Evolutionary conservation across 805 yeast genomes (phyloP), one percentile per base, ranked within the genome.

Genomic region (Zygosaccharomyces lentus): DNA sequence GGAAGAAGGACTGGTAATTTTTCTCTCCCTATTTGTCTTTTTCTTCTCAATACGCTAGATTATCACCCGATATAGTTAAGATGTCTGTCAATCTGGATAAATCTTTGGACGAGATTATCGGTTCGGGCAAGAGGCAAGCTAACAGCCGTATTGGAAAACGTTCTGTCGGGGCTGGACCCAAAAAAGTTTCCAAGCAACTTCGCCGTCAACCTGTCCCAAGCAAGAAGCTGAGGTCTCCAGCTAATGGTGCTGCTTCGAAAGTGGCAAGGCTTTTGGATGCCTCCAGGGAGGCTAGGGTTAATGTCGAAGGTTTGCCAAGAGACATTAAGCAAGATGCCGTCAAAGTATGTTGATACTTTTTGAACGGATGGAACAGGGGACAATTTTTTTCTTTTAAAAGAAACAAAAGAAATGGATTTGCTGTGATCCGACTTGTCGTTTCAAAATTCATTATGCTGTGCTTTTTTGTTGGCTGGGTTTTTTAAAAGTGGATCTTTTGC

Each of bases 21-120:
- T 34, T 34, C 45, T 41, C 49, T 48, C 49, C 38, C 46, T 23
- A 32, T 39, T 15, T 26, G 26, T 31, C 39, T 41, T 35, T 35
- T 40, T 29, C 34, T 24, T 37, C 23, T 42, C 32, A 34, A 21
- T 32, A 10, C 19, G 25, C 8, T 13, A 9, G 32, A 23, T 24
- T 34, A 24, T 34, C 38, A 15, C 23, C 23, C n/a, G 15, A 8
- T 19, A 34, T 17, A 12, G 15, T 26, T 43, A 65, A 43, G 48
- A 86, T 84, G 90, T 84, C 95, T 66, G 76, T 84, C 53, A 77
- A 85, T 61, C 78, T 91, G 72, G 96, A 91, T 72, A 85, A 87
- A 73, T 87, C 97, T 41, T 80, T 91, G 64, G 99, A 91, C 74
- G 97, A 89, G 60, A 91, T 91, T 68, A 86, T 91, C 64, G 79